A percentile compares a stretch with the other conserved stretches of the same genome.
phyloP scores from a whole-genome alignment of 805 yeast species.

The Spathaspora sp. region DNA sequence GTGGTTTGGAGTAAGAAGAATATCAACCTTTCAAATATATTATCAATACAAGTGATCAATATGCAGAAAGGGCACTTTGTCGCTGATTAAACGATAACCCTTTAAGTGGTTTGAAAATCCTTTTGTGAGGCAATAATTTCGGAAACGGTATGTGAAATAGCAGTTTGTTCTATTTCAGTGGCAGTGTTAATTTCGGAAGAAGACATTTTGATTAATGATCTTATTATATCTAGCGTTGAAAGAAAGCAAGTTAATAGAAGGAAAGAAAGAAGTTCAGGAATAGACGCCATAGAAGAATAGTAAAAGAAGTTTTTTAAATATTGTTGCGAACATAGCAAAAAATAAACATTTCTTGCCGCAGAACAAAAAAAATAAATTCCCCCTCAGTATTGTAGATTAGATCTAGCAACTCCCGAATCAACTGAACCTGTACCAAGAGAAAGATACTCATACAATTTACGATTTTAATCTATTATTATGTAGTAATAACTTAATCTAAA shows the following conservation, averaged over 20 bases:
- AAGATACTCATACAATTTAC: not conserved
- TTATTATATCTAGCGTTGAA: constrained; percentile 6
- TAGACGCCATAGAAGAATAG: constrained; percentile 5
- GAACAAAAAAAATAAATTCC: not conserved
- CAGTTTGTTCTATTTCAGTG: not conserved
- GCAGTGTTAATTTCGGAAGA: not conserved
- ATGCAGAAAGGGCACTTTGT: no score
- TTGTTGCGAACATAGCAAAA: not conserved
- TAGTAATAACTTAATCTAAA: constrained; percentile 7
- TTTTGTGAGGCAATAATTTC: no score
- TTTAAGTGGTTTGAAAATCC: no score
- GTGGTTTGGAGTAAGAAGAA: no score
- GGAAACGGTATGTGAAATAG: no score
- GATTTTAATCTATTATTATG: not conserved
- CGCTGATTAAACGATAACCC: no score
- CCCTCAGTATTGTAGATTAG: no score
- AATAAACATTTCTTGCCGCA: not conserved
- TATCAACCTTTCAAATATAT: no score
- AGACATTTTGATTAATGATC: constrained; percentile 2
- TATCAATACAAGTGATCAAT: no score
- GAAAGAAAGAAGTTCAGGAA: constrained; percentile 6
- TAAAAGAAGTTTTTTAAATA: not conserved
- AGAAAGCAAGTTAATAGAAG: constrained; percentile 8
- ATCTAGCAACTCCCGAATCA: no score
- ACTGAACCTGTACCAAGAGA: no score